These are phyloP conservation scores for Actinomortierella wolfii DNA, from an alignment of 371 early-diverging fungal genomes.

Conservation along the genomic window DNA sequence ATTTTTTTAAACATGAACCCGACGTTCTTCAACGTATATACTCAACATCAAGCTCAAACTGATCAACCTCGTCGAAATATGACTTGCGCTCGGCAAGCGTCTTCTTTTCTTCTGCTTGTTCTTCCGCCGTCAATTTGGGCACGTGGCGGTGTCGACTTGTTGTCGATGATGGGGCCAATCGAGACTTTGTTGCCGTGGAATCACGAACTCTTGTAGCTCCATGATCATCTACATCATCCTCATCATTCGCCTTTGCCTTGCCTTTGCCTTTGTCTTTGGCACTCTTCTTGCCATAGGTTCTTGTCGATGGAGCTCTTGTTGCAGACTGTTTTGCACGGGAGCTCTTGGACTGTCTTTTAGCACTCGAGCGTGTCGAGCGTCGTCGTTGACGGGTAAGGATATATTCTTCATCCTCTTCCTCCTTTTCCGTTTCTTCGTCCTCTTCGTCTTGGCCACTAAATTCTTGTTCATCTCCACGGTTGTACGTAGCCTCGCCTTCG, in stretches of 20 bases:
- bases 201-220: too few species aligned
- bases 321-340: too few species aligned
- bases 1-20: too few species aligned
- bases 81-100: slow-evolving; percentile 16
- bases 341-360: slow-evolving; percentile 2
- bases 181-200: too few species aligned
- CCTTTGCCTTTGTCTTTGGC: too few species aligned
- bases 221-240: too few species aligned
- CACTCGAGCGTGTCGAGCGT: neutral
- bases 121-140: neutral
- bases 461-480: neutral
- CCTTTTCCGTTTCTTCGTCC: neutral
- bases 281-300: too few species aligned
- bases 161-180: too few species aligned
- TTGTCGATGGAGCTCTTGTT: too few species aligned
- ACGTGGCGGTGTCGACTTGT: too few species aligned
- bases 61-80: slow-evolving; percentile 33
- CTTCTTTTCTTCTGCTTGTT: slow-evolving; percentile 8
- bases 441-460: neutral
- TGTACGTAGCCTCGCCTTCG: neutral
- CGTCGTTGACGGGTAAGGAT: slow-evolving; percentile 1
- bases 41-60: slow-evolving; percentile 39
- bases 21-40: neutral
- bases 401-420: slow-evolving; percentile 7
- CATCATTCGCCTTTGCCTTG: too few species aligned